Evolutionary conservation across 1,139 yeast genomes (phyloP).

Genomic region (Scheffersomyces cryptocercus): DNA sequence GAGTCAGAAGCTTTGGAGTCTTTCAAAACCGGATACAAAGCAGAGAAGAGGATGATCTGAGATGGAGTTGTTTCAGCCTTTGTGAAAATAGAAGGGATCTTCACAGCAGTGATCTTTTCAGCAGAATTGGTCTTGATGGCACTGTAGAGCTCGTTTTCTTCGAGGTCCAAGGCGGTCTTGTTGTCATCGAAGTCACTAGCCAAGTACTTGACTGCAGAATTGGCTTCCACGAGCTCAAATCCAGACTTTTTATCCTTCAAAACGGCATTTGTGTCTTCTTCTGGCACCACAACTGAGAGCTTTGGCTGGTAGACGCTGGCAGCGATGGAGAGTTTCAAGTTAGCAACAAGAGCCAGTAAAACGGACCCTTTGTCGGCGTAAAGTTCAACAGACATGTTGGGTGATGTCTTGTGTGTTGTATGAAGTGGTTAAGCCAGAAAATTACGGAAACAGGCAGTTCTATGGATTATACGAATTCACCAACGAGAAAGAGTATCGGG

Average conservation of each 20-base stretch:
- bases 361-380: conserved; percentile 18
- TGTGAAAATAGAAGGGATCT: conserved; percentile 7
- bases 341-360: conserved; percentile 46
- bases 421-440: no score
- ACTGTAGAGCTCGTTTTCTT: conserved; percentile 27
- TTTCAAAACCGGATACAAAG: conserved; percentile 38
- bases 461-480: no score
- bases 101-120: background rate
- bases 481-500: no score
- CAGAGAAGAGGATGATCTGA: conserved; percentile 50
- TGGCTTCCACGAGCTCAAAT: conserved; percentile 69
- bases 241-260: conserved; percentile 35
- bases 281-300: conserved; percentile 24
- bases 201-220: conserved; percentile 78
- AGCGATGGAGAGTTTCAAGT: conserved; percentile 64
- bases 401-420: no score
- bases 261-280: conserved; percentile 35
- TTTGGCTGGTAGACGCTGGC: conserved; percentile 36
- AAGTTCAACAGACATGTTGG: conserved; percentile 3
- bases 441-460: no score
- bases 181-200: conserved; percentile 43
- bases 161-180: conserved; percentile 23
- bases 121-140: conserved; percentile 8
- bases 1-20: conserved; percentile 13
- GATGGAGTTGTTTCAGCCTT: conserved; percentile 30